A percentile compares a stretch with the other conserved stretches of the same genome.
These are phyloP conservation scores for Kalaharituber pfeilii DNA, from an alignment of 2,329 filamentous ascomycete genomes.

Conservation along the genomic window DNA sequence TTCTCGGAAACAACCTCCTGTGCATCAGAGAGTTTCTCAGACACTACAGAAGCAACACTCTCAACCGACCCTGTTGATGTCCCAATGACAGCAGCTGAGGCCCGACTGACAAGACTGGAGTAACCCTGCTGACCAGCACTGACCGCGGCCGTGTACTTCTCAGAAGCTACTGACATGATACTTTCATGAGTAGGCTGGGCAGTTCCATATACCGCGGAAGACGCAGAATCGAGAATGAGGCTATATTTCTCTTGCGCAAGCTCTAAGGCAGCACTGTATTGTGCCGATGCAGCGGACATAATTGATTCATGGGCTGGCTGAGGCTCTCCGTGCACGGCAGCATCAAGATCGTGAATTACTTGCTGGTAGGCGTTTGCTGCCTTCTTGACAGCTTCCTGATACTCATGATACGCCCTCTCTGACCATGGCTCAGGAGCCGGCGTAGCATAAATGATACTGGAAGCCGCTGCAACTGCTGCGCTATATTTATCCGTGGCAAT, in stretches of 20 bases:
- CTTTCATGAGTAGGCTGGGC: too few species aligned
- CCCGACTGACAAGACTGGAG: too few species aligned
- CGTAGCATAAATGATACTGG: slow-evolving; percentile 38
- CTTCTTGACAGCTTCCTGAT: slow-evolving; percentile 3
- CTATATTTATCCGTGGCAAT: slow-evolving; percentile 38
- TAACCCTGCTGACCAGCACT: too few species aligned
- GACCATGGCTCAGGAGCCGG: slow-evolving; percentile 31
- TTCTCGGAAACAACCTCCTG: not conserved
- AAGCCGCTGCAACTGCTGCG: slow-evolving; percentile 42
- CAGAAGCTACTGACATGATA: too few species aligned
- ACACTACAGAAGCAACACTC: not conserved
- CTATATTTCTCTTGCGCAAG: slow-evolving; percentile 30
- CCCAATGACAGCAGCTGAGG: too few species aligned
- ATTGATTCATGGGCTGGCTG: slow-evolving; percentile 45
- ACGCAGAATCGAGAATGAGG: slow-evolving; percentile 29
- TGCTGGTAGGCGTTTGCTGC: slow-evolving; percentile 12
- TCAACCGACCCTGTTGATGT: too few species aligned
- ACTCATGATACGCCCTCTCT: slow-evolving; percentile 20
- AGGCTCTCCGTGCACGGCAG: slow-evolving; percentile 32
- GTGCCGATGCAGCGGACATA: slow-evolving; percentile 40
- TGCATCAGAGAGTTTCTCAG: not conserved
- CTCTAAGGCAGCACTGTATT: slow-evolving; percentile 31
- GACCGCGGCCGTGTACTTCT: too few species aligned
- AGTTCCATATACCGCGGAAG: slow-evolving; percentile 23
- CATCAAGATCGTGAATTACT: slow-evolving; percentile 20